Base-by-base conservation (phyloP, 768 basidiomycete species). In the Steccherinum ochraceum region DNA sequence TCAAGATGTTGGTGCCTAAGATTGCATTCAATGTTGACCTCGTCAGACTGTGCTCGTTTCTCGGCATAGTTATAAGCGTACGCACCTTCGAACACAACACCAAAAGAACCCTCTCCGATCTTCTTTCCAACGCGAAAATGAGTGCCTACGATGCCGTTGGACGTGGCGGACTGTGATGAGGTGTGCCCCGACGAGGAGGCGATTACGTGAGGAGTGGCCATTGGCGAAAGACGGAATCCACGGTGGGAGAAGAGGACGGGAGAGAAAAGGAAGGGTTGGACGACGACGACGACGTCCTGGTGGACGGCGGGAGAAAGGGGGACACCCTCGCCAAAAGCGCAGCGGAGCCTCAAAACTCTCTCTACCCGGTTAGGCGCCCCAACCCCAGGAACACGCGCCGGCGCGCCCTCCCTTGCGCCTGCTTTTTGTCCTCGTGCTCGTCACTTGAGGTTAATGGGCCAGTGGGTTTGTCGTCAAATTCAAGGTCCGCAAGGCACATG, bases 61-160 rank as follows among this genome's bases (percentile, higher is more conserved):
- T n/a, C n/a, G n/a, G n/a, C n/a, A 11, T 16, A 46, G 16, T 30
- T 35, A 20, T 30, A 49, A 23, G 12, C n/a, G 24, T 55, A 71
- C 75, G 46, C 64, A 93, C 96, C 86, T 79, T 97, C 86, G 70
- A 96, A 92, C 55, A 98, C 87, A 58, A 98, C 95, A 62, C 95
- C 95, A 66, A 99, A 99, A n/a, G 87, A 90, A 46, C 95, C 95
- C 72, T 99, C 95, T 45, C 95, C 95, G 67, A 98, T 95, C 83
- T 97, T 97, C 79, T 95, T 93, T 46, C 95, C 95, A 47, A 98
- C 93, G 56, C 89, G 79, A 65, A 81, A 90, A 66, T 89, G 81
- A 61, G 75, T 82, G 40, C 88, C 88, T 52, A 90, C 84, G 66
- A 90, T 80, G 60, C 86, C 81, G 67, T 83, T 86, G 25, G 77